Conservation (phyloP, 1,284 basidiomycete genomes). For the Coniferiporia sulphurascens region DNA sequence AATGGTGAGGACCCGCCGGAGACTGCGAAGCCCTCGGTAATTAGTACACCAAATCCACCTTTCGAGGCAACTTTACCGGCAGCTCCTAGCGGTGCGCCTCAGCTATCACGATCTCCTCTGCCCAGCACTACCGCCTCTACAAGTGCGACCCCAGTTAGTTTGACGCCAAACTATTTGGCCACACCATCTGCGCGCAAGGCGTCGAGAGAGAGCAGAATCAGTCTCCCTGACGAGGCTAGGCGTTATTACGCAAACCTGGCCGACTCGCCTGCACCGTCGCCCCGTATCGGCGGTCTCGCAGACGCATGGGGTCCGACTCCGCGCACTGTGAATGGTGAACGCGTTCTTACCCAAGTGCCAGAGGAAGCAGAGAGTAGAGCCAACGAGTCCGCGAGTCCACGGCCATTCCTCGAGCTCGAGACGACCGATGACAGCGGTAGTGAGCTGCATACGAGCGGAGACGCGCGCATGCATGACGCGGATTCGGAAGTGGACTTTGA, state of each 20-base stretch:
- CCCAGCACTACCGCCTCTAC: neutral
- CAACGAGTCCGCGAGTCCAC: constrained; percentile 16
- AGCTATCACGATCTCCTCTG: neutral
- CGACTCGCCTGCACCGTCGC: constrained; percentile 57
- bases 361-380: constrained; percentile 12
- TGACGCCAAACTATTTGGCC: constrained; percentile 14
- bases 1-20: constrained; percentile 4
- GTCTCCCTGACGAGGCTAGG: constrained; percentile 68
- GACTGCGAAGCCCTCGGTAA: constrained; percentile 13
- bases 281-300: constrained; percentile 26
- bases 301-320: constrained; percentile 6
- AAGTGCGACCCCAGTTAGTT: constrained; percentile 12
- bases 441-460: constrained; percentile 13
- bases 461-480: constrained; percentile 8
- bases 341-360: constrained; percentile 9
- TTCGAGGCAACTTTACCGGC: too few relatives aligned
- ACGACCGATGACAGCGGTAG: constrained; percentile 19
- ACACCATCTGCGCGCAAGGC: constrained; percentile 21
- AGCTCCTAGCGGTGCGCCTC: neutral
- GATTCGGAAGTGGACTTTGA: constrained; percentile 11
- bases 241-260: constrained; percentile 63
- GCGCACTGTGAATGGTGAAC: constrained; percentile 14
- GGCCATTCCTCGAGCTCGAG: constrained; percentile 19
- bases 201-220: constrained; percentile 56
- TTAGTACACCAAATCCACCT: constrained; percentile 7